These are phyloP conservation scores for Mycena belliarum DNA, from an alignment of 768 basidiomycete species.

Conservation along the genomic window DNA sequence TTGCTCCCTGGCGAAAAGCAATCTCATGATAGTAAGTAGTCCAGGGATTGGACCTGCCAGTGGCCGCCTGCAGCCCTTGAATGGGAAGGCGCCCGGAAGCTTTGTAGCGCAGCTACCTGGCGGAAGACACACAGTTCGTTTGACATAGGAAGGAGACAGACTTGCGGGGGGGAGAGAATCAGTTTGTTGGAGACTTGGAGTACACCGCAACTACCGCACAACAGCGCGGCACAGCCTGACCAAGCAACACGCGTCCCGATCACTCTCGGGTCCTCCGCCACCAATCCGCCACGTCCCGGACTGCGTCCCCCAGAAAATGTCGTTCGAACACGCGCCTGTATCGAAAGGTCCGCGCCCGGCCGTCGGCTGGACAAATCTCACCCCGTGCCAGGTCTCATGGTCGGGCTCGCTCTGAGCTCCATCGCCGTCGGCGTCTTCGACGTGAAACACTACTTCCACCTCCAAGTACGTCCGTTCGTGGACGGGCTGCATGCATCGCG, in stretches of 20 bases:
- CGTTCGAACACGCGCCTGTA: slow-evolving; percentile 82
- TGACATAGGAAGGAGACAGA: too few relatives aligned
- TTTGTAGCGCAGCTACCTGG: too few relatives aligned
- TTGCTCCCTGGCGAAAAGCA: too few relatives aligned
- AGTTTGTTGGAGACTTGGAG: background rate
- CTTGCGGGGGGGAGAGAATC: too few relatives aligned
- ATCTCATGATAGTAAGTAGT: too few relatives aligned
- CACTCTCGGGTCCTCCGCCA: background rate
- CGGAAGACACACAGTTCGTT: too few relatives aligned
- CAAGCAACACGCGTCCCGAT: background rate
- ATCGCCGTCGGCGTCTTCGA: slow-evolving; percentile 78
- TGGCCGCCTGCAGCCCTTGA: too few relatives aligned
- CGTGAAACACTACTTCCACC: slow-evolving; percentile 84
- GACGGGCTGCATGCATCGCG: slow-evolving; percentile 10
- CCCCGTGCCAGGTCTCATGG: slow-evolving; percentile 65
- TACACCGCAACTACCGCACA: background rate
- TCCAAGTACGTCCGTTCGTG: slow-evolving; percentile 56
- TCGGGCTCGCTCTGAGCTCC: slow-evolving; percentile 69
- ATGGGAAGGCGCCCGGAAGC: too few relatives aligned
- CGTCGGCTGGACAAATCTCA: background rate
- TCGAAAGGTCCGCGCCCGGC: slow-evolving; percentile 62
- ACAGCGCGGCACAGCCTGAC: too few relatives aligned
- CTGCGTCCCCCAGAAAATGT: slow-evolving; percentile 50
- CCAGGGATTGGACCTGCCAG: too few relatives aligned
- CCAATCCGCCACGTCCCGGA: background rate